phyloP scores from a whole-genome alignment of 116 monocot genomes.

The Posidonia oceanica region DNA sequence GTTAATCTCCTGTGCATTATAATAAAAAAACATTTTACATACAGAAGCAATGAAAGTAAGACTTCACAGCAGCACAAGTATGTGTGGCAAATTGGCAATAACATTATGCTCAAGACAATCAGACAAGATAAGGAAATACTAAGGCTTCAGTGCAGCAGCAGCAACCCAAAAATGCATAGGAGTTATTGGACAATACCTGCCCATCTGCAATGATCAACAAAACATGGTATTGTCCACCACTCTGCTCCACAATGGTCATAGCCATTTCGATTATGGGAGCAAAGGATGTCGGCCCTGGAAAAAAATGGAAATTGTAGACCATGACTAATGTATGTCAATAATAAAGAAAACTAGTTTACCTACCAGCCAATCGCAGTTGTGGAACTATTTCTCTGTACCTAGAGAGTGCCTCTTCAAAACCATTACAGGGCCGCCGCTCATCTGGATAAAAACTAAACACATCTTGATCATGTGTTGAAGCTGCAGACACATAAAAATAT shows the following conservation, averaged over 20 bases:
- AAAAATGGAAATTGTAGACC: not conserved
- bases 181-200: constrained; percentile 22
- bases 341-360: not conserved
- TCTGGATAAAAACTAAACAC: constrained; percentile 74
- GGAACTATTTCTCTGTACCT: constrained; percentile 73
- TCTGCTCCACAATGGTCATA: constrained; percentile 59
- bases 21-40: not conserved
- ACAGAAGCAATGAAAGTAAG: not conserved
- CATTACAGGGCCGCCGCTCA: constrained; percentile 57
- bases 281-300: constrained; percentile 72
- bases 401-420: constrained; percentile 55
- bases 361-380: constrained; percentile 56
- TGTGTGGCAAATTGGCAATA: not conserved
- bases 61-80: no score
- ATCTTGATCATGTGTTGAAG: constrained; percentile 76
- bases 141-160: not conserved
- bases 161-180: no score
- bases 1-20: no score
- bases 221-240: constrained; percentile 86
- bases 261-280: constrained; percentile 80
- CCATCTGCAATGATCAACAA: constrained; percentile 87
- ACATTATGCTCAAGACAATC: not conserved
- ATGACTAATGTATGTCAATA: not conserved
- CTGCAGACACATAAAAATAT: constrained; percentile 24
- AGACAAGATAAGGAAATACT: no score